Percentiles rank a stretch among this genome's conserved stretches.
Conservation (phyloP, 805 yeast species). For the Cyberlindnera galapagoensis region DNA sequence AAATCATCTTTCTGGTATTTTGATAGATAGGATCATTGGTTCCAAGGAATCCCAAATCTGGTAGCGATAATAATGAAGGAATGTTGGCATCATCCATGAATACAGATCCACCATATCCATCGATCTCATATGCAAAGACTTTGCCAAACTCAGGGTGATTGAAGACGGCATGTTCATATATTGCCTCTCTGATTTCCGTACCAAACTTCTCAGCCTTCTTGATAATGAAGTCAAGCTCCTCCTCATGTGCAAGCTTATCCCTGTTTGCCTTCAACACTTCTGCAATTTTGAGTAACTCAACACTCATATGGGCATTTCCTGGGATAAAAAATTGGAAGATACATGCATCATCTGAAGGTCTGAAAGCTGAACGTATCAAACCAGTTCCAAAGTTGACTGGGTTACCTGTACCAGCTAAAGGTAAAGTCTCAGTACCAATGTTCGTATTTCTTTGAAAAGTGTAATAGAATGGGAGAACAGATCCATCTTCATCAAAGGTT, state of each 20-base stretch:
- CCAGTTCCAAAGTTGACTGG: constrained; percentile 73
- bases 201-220: constrained; percentile 32
- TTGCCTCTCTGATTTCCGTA: constrained; percentile 42
- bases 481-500: constrained; percentile 41
- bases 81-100: constrained; percentile 90
- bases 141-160: constrained; percentile 64
- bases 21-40: constrained; percentile 54
- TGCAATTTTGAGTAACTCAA: constrained; percentile 45
- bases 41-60: constrained; percentile 64
- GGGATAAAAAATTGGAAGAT: constrained; percentile 78
- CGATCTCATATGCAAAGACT: constrained; percentile 85
- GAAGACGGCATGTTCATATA: constrained; percentile 57
- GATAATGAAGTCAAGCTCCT: constrained; percentile 27
- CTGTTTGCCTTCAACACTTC: constrained; percentile 21
- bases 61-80: constrained; percentile 75
- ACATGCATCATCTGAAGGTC: constrained; percentile 87
- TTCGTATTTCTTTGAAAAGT: constrained; percentile 68
- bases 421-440: constrained; percentile 75
- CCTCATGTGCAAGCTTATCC: constrained; percentile 13
- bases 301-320: constrained; percentile 71
- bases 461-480: constrained; percentile 44
- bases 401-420: constrained; percentile 74
- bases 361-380: constrained; percentile 70
- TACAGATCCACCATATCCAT: constrained; percentile 70
- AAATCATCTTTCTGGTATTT: constrained; percentile 73